phyloP scores from a whole-genome alignment of 495 filamentous ascomycete species.

The Xylaria grammica region DNA sequence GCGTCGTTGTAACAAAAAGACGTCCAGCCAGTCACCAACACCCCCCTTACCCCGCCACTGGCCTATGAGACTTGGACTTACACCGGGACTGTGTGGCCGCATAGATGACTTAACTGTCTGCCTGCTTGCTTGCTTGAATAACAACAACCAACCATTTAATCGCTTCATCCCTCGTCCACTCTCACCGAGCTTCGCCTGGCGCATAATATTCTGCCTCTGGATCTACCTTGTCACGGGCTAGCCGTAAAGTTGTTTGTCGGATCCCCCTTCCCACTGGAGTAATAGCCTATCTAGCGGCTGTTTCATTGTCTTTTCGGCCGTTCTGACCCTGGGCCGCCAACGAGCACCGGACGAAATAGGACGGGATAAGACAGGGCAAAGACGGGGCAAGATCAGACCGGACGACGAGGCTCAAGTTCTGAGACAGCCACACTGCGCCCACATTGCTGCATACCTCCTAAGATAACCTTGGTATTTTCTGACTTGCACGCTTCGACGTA shows the following conservation, averaged over 20 bases:
- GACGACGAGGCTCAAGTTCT: slow-evolving; percentile 3
- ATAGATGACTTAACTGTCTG: background rate
- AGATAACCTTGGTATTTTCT: background rate
- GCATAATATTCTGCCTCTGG: background rate
- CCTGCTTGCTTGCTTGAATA: background rate
- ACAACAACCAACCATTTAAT: slow-evolving; percentile 19
- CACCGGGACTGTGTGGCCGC: slow-evolving; percentile 11
- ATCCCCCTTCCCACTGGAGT: background rate
- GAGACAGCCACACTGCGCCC: slow-evolving; percentile 8
- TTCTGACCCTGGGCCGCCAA: background rate
- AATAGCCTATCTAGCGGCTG: background rate
- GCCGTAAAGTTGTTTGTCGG: background rate
- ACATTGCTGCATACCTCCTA: background rate
- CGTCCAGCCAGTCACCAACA: slow-evolving; percentile 6
- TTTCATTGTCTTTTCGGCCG: background rate
- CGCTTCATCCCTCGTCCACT: slow-evolving; percentile 18
- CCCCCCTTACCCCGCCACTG: background rate
- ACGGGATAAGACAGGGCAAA: background rate
- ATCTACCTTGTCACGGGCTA: too few relatives aligned
- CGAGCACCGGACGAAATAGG: background rate
- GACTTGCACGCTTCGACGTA: background rate
- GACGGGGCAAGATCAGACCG: background rate
- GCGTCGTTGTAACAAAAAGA: background rate
- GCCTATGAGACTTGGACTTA: slow-evolving; percentile 7
- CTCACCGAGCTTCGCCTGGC: slow-evolving; percentile 21